Evolutionary conservation across 768 basidiomycete genomes (phyloP).

Genomic region (Mycena crocata): DNA sequence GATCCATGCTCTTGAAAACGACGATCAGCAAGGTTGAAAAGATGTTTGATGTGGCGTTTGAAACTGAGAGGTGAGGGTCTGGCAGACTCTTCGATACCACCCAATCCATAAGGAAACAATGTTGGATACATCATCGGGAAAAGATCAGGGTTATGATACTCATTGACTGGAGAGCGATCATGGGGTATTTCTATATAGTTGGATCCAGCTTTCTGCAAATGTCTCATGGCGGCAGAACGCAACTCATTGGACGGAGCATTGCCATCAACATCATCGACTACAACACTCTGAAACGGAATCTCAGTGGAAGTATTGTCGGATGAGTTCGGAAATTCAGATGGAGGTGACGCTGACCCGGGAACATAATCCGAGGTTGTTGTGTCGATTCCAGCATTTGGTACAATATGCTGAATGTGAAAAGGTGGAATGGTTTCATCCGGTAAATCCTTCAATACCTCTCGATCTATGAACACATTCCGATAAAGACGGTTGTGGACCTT

Average conservation of each 20-base stretch:
- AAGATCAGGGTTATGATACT: not conserved
- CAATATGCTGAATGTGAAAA: not conserved
- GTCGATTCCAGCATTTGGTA: not conserved
- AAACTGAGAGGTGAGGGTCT: not conserved
- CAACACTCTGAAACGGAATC: not conserved
- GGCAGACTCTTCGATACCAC: not conserved
- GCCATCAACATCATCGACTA: not conserved
- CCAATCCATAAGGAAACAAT: not conserved
- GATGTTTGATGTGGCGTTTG: not conserved
- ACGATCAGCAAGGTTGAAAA: not conserved
- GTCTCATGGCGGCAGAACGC: not conserved
- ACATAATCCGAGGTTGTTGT: not conserved
- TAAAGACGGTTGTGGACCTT: not conserved
- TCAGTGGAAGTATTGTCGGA: not conserved
- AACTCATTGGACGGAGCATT: not conserved
- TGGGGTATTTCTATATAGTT: not conserved
- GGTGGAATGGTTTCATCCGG: not conserved
- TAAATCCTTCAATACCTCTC: not conserved
- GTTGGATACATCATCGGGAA: not conserved
- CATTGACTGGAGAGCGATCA: not conserved
- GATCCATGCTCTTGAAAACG: conserved; percentile 1
- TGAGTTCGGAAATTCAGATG: not conserved
- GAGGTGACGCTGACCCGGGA: not conserved
- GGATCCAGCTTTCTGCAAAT: not conserved
- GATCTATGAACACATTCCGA: not conserved